Base-by-base conservation (phyloP, 2,329 filamentous ascomycete species). In the Magnaporthiopsis incrustans region DNA sequence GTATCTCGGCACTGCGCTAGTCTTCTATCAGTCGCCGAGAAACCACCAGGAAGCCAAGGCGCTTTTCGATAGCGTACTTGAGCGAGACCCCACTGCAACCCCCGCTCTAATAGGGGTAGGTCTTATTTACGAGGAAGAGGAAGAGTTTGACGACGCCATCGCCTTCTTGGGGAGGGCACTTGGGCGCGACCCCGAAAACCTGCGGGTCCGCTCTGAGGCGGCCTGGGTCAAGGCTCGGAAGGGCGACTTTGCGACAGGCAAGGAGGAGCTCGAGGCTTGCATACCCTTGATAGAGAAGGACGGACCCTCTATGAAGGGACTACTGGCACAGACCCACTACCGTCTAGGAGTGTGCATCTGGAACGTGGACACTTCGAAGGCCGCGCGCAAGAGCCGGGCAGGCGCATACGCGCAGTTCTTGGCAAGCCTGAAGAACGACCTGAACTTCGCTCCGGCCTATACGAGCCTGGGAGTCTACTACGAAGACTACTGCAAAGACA, bases 391-490 rank as follows among this genome's bases (percentile, higher is more conserved):
- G 75, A 87, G 89, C 70, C 89, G 93, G 58, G 87, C 85, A 61
- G 90, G 92, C 14, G 89, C 94, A 0, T 99, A 98, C 72, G 81
- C 86, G 44, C 89, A 87, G 70, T 97, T 97, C 74, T 79, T 99
- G 38, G 86, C 86, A 44, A 89, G 94, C 0, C 82, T 99, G 63
- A 94, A 94, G 74, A 91, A 88, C 63, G 91, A 97, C 70, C 84
- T 95, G 64, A 96, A 89, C 70, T 92, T 90, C 74, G 93, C 95
- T 1, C 91, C 95, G 0, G 88, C 93, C 2, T 99, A 98, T 74
- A 97, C 93, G 0, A 92, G 88, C 68, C 84, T 99, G 5, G 95
- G 95, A 22, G 81, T 94, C 10, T 99, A 90, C 77, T 99, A 97
- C 72, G 87, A 88, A 7, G 94, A 98, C 71, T 97, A 97, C 72